phyloP scores from a whole-genome alignment of 768 basidiomycete genomes.

The Pisolithus microcarpus region DNA sequence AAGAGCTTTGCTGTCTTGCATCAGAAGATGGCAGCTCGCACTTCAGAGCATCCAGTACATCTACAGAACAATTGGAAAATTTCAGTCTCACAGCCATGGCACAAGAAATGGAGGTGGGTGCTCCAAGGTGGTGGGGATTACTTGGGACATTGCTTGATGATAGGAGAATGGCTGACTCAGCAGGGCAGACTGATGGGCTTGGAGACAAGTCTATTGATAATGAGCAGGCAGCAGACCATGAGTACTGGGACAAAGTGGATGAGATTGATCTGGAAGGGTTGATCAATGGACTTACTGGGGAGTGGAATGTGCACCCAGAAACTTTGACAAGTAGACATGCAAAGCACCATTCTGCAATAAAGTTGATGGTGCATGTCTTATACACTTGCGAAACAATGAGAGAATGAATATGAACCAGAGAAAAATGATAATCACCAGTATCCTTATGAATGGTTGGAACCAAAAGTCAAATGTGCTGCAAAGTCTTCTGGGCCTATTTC shows the following conservation, averaged over 20 bases:
- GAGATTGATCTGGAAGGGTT: slow-evolving; percentile 1
- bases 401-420: slow-evolving; percentile 1
- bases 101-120: too few species aligned
- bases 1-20: too few species aligned
- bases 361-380: not conserved
- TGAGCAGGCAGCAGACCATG: not conserved
- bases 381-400: too few species aligned
- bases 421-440: slow-evolving; percentile 8
- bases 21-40: too few species aligned
- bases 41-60: too few species aligned
- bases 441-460: slow-evolving; percentile 26
- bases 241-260: slow-evolving; percentile 4
- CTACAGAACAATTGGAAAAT: too few species aligned
- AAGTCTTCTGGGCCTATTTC: slow-evolving; percentile 6
- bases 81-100: too few species aligned
- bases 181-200: too few species aligned
- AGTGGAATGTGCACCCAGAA: not conserved
- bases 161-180: too few species aligned
- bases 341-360: not conserved
- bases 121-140: too few species aligned
- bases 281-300: not conserved
- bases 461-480: slow-evolving; percentile 7
- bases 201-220: not conserved
- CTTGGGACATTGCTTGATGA: too few species aligned
- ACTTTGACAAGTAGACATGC: not conserved